Evolutionary conservation across 306 rosid species (phyloP), one percentile per base, ranked within the genome.

Genomic region (Calophaca sinica): DNA sequence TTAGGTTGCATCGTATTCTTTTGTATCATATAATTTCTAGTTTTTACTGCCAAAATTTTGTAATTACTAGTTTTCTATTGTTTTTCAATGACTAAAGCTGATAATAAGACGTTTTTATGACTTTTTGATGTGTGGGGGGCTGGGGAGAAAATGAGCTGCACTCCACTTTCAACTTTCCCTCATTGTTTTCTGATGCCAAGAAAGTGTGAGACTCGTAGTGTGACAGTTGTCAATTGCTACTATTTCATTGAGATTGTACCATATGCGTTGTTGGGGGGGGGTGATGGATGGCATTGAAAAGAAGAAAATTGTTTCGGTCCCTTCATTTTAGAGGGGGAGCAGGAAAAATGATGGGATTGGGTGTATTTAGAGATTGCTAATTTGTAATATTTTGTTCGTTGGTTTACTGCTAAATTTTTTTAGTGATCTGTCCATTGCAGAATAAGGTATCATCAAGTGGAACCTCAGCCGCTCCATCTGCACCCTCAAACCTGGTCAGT

Each of bases 361-460:
- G 12, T 12, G 5, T 12, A 7, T 48, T 64, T 26, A 31, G 52
- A 70, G 45, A 14, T 12, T 38, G 46, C 44, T 52, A 32, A 9
- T 14, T 58, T 38, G 62, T 74, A 38, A 61, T 41, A 35, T 69
- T 62, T 28, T 61, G 66, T 60, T 66, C 12, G 6, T 61, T 44
- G 67, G 73, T 14, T 50, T 4, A 74, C 28, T 41, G 7, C 68
- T 80, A 68, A 80, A 53, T 2, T 8, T 50, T 44, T 26, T 20
- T 41, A 0, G 9, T 12, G 29, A 51, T 61, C 48, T 55, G 20
- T 13, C 42, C 48, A 38, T 71, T 71, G 65, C 81, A 81, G 85
- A 81, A 2, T 29, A 81, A 81, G 78, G 81, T 13, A 26, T 54
- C 71, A 28, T 49, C 84, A 51, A 61, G 80, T 42, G 84, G 71